A percentile compares a stretch with the other conserved stretches of the same genome.
Conservation (phyloP, 768 basidiomycete genomes). For the Tylopilus intermedius region DNA sequence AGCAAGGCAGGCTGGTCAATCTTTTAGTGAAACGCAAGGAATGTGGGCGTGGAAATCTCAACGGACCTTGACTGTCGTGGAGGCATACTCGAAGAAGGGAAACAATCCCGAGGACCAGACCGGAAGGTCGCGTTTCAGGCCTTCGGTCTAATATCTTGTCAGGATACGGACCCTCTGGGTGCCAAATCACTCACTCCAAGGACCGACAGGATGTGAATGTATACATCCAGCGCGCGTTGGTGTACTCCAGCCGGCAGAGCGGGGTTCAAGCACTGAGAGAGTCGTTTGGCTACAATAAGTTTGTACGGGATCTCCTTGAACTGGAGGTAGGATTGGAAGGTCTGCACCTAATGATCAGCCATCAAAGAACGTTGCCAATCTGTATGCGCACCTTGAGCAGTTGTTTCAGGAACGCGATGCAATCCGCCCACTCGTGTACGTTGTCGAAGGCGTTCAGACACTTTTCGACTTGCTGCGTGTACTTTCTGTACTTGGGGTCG, state of each 20-base stretch:
- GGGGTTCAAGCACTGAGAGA: conserved; percentile 97
- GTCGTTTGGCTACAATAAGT: conserved; percentile 87
- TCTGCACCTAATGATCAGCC: conserved; percentile 42
- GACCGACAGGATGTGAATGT: conserved; percentile 84
- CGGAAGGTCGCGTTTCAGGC: conserved; percentile 77
- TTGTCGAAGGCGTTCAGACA: conserved; percentile 90
- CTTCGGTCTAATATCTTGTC: conserved; percentile 60
- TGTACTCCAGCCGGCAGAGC: conserved; percentile 95
- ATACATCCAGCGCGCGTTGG: conserved; percentile 93
- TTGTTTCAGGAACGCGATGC: conserved; percentile 94
- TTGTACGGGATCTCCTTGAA: conserved; percentile 97
- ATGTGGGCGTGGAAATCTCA: conserved; percentile 3
- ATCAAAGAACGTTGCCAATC: neutral
- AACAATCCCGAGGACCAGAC: conserved; percentile 96
- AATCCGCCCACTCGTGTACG: conserved; percentile 99
- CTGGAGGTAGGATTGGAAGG: conserved; percentile 87
- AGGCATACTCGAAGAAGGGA: conserved; percentile 97
- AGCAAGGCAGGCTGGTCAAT: conserved; percentile 69
- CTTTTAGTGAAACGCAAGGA: neutral
- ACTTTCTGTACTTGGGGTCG: conserved; percentile 68
- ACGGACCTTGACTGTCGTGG: conserved; percentile 91
- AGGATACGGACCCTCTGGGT: conserved; percentile 2
- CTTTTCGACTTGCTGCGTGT: conserved; percentile 71
- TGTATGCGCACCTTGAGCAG: conserved; percentile 66
- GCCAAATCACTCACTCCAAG: conserved; percentile 62